Evolutionary conservation across 805 yeast species (phyloP).

Genomic region (Komagataella ulmi): DNA sequence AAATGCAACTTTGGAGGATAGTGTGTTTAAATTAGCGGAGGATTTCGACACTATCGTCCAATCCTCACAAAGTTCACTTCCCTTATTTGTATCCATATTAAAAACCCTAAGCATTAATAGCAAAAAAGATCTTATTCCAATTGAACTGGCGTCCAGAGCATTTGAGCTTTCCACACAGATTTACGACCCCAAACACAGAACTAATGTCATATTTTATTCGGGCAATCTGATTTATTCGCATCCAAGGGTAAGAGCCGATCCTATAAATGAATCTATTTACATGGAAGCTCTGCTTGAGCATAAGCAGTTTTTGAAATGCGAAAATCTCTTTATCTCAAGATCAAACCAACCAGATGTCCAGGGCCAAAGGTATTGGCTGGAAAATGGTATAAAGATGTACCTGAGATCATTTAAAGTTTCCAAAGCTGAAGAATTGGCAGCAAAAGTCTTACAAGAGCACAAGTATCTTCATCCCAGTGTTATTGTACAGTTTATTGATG

Average conservation of each 20-base stretch:
- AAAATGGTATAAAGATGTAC: conserved; percentile 28
- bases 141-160: conserved; percentile 21
- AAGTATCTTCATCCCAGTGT: conserved; percentile 24
- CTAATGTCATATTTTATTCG: conserved; percentile 21
- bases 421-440: conserved; percentile 22
- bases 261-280: conserved; percentile 35
- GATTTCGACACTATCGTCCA: not conserved
- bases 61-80: not conserved
- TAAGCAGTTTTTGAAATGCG: conserved; percentile 21
- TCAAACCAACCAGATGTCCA: conserved; percentile 19
- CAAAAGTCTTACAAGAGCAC: conserved; percentile 13
- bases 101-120: not conserved
- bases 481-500: conserved; percentile 19
- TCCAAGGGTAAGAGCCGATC: conserved; percentile 31
- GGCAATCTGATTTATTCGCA: conserved; percentile 29
- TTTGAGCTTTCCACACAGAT: conserved; percentile 28
- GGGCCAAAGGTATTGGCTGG: conserved; percentile 38
- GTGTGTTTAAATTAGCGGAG: not conserved
- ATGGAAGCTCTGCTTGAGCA: conserved; percentile 27
- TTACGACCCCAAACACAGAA: conserved; percentile 16
- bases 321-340: conserved; percentile 20
- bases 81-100: not conserved
- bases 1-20: not conserved
- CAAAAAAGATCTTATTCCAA: conserved; percentile 10
- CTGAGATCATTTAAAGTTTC: conserved; percentile 18